Percentiles rank a stretch among this genome's conserved stretches.
Conservation (phyloP, 2,329 filamentous ascomycete genomes). For the Thermoascus crustaceus region DNA sequence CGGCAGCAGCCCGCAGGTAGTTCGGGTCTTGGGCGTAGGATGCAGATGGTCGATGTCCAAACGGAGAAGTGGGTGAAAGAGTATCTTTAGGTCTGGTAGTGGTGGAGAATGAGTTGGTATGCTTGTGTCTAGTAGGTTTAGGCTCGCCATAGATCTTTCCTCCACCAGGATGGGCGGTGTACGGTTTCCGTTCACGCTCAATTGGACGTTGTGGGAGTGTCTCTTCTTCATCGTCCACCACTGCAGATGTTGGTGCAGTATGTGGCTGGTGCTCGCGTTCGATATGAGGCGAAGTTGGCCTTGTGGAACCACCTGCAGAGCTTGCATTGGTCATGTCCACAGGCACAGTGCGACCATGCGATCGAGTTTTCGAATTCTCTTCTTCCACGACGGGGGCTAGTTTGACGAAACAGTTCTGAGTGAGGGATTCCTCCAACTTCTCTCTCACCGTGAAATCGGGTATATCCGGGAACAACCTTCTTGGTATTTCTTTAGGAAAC, state of each 20-base stretch:
- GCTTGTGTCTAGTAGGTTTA: slow-evolving; percentile 10
- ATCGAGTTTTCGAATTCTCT: slow-evolving; percentile 26
- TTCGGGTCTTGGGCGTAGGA: slow-evolving; percentile 27
- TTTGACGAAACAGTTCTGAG: slow-evolving; percentile 43
- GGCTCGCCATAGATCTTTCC: slow-evolving; percentile 50
- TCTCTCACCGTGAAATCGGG: slow-evolving; percentile 52
- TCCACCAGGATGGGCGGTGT: slow-evolving; percentile 49
- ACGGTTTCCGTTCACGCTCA: slow-evolving; percentile 59
- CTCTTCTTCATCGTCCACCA: slow-evolving; percentile 33
- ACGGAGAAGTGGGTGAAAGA: slow-evolving; percentile 52
- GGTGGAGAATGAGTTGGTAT: slow-evolving; percentile 19
- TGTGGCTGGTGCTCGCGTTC: slow-evolving; percentile 37
- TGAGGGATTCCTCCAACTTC: slow-evolving; percentile 53
- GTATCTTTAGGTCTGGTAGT: slow-evolving; percentile 48
- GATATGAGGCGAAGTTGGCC: slow-evolving; percentile 16
- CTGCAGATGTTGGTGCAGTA: slow-evolving; percentile 22
- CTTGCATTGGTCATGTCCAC: slow-evolving; percentile 5
- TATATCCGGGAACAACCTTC: slow-evolving; percentile 59
- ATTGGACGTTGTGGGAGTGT: slow-evolving; percentile 43
- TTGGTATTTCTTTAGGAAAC: slow-evolving; percentile 69
- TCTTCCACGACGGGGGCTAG: slow-evolving; percentile 34
- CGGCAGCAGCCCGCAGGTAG: slow-evolving; percentile 16
- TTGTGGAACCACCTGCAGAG: slow-evolving; percentile 12
- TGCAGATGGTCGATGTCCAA: slow-evolving; percentile 52
- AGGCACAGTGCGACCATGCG: slow-evolving; percentile 3